Conservation (phyloP, 441 rosid species). For the Croton laevigatus region DNA sequence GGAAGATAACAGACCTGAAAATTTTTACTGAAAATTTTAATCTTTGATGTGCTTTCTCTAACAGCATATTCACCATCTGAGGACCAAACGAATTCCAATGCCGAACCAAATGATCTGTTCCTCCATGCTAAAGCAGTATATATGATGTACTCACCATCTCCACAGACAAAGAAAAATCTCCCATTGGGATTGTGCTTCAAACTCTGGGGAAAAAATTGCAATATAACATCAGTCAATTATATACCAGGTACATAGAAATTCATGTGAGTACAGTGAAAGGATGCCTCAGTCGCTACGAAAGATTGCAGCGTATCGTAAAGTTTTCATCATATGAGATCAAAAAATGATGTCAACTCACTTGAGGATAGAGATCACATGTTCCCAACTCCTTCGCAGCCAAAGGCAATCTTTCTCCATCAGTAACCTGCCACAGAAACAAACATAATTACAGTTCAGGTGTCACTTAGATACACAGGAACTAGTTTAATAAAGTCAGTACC, state of each 20-base stretch:
- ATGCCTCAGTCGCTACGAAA: background rate
- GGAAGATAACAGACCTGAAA: conserved; percentile 69
- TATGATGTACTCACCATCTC: conserved; percentile 97
- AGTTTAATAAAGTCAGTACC: conserved; percentile 38
- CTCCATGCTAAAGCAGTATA: conserved; percentile 99
- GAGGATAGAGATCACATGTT: conserved; percentile 98
- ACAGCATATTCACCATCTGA: conserved; percentile 98
- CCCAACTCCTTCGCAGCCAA: conserved; percentile 98
- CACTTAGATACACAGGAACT: conserved; percentile 13
- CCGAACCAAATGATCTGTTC: conserved; percentile 98
- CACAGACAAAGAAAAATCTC: conserved; percentile 96
- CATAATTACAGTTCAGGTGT: conserved; percentile 5
- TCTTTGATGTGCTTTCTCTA: conserved; percentile 91
- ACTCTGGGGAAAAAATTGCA: conserved; percentile 49
- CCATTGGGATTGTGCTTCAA: conserved; percentile 98
- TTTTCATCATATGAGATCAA: conserved; percentile 17
- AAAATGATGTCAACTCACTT: conserved; percentile 50
- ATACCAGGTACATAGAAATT: background rate
- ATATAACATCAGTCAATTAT: conserved; percentile 8
- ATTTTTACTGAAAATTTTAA: conserved; percentile 87
- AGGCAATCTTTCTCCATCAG: conserved; percentile 97
- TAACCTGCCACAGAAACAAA: conserved; percentile 52
- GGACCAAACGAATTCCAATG: conserved; percentile 96
- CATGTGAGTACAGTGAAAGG: background rate
- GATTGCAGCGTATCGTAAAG: background rate